Percentiles rank a stretch among this genome's conserved stretches.
Conservation (phyloP, 2,329 filamentous ascomycete genomes). For the Ascochyta lentis region DNA sequence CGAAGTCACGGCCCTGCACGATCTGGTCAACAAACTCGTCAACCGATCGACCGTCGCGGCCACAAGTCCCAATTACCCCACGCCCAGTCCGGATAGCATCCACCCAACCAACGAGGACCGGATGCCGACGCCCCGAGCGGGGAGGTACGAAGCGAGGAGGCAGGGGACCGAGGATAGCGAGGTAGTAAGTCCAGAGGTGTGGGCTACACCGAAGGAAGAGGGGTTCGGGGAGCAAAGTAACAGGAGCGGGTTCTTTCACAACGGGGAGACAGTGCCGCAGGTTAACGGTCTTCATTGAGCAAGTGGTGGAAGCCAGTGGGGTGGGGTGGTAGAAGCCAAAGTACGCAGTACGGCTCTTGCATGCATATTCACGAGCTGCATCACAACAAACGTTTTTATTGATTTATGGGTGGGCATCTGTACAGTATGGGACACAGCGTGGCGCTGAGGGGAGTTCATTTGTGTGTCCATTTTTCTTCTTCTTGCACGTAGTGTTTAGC, state of each 20-base stretch:
- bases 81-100: constrained; percentile 42
- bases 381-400: neutral
- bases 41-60: constrained; percentile 11
- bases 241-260: constrained; percentile 33
- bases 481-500: neutral
- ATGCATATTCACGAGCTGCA: neutral
- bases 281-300: neutral
- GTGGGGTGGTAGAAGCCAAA: neutral
- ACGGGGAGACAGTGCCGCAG: neutral
- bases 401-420: neutral
- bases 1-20: constrained; percentile 41
- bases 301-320: neutral
- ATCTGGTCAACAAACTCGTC: constrained; percentile 39
- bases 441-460: constrained; percentile 4
- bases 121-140: constrained; percentile 36
- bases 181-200: constrained; percentile 40
- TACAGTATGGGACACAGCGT: constrained; percentile 5
- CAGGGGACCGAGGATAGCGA: constrained; percentile 21
- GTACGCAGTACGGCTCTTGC: constrained; percentile 11
- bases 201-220: constrained; percentile 50
- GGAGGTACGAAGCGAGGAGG: constrained; percentile 4
- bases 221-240: constrained; percentile 12
- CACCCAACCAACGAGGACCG: constrained; percentile 24
- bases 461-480: neutral
- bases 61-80: constrained; percentile 38